Conservation (phyloP, 345 rosid genomes). For the Zanthoxylum bungeanum region DNA sequence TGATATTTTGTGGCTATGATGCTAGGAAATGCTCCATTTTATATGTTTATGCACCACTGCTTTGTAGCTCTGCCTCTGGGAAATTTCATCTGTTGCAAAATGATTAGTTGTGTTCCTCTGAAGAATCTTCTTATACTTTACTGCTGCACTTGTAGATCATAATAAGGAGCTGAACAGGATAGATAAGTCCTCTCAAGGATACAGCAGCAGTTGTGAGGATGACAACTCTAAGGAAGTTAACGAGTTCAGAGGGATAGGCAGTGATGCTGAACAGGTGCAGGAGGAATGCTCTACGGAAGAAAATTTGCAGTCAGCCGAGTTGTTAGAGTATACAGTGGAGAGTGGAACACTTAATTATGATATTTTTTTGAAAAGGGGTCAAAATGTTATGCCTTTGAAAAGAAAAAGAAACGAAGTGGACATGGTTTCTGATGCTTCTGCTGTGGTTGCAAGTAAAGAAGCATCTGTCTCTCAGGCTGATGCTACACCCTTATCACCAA, state of each 20-base stretch:
- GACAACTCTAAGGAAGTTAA: constrained; percentile 12
- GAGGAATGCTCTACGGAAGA: constrained; percentile 14
- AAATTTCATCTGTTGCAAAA: not conserved
- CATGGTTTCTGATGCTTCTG: too few species aligned
- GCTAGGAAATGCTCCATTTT: not conserved
- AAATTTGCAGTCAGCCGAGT: constrained; percentile 22
- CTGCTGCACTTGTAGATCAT: constrained; percentile 23
- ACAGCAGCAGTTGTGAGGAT: not conserved
- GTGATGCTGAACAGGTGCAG: constrained; percentile 25
- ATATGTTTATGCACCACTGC: not conserved
- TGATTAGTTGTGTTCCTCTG: not conserved
- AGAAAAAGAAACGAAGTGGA: too few species aligned
- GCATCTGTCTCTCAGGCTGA: constrained; percentile 16
- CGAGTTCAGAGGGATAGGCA: constrained; percentile 23
- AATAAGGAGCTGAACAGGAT: constrained; percentile 11
- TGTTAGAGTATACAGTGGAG: constrained; percentile 4
- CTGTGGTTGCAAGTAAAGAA: constrained; percentile 25
- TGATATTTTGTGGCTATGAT: not conserved
- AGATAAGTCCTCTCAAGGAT: too few species aligned
- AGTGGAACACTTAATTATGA: too few species aligned
- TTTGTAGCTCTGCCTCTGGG: not conserved
- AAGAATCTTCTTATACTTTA: not conserved
- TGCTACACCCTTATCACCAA: constrained; percentile 23
- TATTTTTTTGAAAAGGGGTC: too few species aligned
- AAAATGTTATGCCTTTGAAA: too few species aligned